Percentiles rank a stretch among this genome's conserved stretches.
These are phyloP conservation scores for Sclerotinia minor DNA, from an alignment of 2,329 filamentous ascomycete genomes.

Conservation along the genomic window DNA sequence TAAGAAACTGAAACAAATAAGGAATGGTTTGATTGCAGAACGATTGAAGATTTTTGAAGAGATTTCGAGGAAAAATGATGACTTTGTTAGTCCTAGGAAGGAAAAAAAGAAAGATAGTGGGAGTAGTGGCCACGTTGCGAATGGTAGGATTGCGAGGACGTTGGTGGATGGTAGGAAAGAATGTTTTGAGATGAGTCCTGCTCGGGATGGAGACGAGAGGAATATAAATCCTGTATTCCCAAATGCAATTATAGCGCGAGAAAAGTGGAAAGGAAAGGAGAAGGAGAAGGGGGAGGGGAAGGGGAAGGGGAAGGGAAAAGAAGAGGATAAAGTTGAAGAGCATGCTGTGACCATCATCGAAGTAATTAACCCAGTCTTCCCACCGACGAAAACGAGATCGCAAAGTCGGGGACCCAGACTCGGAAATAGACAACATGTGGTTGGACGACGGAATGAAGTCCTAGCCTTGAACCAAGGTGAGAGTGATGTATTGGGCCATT, in stretches of 20 bases:
- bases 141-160: not conserved
- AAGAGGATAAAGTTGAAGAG: not conserved
- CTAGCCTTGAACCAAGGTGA: no score
- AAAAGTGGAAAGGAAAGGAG: not conserved
- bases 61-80: conserved; percentile 2
- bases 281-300: not conserved
- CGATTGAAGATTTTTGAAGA: conserved; percentile 36
- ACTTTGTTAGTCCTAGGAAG: not conserved
- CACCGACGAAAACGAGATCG: not conserved
- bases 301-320: not conserved
- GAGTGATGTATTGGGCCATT: not conserved
- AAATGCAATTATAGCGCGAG: not conserved
- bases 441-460: conserved; percentile 4
- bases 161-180: conserved; percentile 10
- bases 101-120: conserved; percentile 15
- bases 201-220: not conserved
- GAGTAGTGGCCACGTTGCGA: conserved; percentile 6
- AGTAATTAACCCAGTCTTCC: not conserved
- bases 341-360: not conserved
- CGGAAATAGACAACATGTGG: conserved; percentile 5
- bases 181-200: conserved; percentile 10
- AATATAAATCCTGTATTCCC: not conserved
- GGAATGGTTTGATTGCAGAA: conserved; percentile 33
- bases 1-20: conserved; percentile 15
- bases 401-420: not conserved